phyloP scores from a whole-genome alignment of 208 protist genomes.

The Naegleria lovaniensis region DNA sequence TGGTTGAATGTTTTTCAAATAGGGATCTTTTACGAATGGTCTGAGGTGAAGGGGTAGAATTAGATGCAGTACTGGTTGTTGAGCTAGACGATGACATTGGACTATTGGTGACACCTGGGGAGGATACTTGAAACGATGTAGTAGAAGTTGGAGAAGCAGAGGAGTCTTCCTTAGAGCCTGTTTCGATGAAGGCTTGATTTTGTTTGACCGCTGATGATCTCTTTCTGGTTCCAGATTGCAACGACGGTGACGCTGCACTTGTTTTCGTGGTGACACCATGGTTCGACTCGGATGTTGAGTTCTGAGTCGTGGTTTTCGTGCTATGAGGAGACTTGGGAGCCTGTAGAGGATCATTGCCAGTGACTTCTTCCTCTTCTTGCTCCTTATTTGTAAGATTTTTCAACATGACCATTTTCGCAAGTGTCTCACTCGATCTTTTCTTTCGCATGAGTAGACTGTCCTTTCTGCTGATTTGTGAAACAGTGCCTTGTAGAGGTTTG shows the following conservation, averaged over 20 bases:
- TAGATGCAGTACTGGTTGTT: background rate
- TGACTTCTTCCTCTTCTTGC: background rate
- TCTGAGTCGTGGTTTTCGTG: background rate
- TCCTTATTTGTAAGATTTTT: no score
- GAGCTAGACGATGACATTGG: no score
- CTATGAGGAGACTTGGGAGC: background rate
- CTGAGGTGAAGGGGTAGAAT: background rate
- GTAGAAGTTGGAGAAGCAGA: background rate
- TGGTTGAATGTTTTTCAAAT: no score
- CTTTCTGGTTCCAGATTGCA: background rate
- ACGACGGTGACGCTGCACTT: no score
- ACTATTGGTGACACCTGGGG: background rate
- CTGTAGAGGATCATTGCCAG: background rate
- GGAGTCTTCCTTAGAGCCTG: background rate
- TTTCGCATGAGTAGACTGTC: no score
- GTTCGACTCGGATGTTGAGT: background rate
- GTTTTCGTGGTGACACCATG: no score
- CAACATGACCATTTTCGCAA: no score
- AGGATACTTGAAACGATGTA: background rate
- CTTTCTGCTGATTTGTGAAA: background rate
- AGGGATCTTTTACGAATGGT: no score
- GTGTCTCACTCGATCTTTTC: no score
- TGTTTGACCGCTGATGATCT: background rate
- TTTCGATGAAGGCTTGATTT: background rate
- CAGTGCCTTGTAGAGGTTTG: background rate